These are phyloP conservation scores for Catharanthus roseus DNA, from an alignment of 257 asterid genomes.

Conservation along the genomic window DNA sequence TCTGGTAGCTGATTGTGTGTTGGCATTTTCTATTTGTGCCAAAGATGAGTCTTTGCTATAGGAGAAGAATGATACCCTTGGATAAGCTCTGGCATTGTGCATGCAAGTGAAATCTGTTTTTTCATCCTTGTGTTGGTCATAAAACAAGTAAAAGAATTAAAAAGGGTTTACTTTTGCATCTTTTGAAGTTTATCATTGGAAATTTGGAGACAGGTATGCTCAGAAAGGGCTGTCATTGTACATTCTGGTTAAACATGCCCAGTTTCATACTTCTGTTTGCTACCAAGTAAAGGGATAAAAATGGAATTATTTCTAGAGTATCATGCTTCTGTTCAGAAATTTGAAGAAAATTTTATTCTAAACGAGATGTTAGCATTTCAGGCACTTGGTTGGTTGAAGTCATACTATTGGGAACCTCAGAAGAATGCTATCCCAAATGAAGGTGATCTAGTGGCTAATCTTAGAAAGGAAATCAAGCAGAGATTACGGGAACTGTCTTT, in stretches of 20 bases:
- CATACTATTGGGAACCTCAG: conserved; percentile 88
- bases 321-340: background rate
- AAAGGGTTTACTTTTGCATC: background rate
- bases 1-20: background rate
- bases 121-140: background rate
- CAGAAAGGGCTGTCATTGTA: background rate
- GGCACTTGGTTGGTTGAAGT: conserved; percentile 91
- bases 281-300: background rate
- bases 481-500: conserved; percentile 49
- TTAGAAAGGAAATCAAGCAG: conserved; percentile 55
- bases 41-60: background rate
- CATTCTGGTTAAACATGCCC: background rate
- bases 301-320: background rate
- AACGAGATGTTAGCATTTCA: conserved; percentile 26
- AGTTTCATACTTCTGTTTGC: background rate
- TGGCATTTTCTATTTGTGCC: background rate
- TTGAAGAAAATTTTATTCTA: background rate
- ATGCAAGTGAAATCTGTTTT: background rate
- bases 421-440: conserved; percentile 49
- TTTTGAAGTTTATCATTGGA: background rate
- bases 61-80: background rate
- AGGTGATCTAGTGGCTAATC: conserved; percentile 31
- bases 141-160: background rate
- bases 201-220: background rate
- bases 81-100: background rate